A percentile compares a stretch with the other conserved stretches of the same genome.
Evolutionary conservation across 176 grass and related monocot species (phyloP).

Genomic region (Oryza coarctata): DNA sequence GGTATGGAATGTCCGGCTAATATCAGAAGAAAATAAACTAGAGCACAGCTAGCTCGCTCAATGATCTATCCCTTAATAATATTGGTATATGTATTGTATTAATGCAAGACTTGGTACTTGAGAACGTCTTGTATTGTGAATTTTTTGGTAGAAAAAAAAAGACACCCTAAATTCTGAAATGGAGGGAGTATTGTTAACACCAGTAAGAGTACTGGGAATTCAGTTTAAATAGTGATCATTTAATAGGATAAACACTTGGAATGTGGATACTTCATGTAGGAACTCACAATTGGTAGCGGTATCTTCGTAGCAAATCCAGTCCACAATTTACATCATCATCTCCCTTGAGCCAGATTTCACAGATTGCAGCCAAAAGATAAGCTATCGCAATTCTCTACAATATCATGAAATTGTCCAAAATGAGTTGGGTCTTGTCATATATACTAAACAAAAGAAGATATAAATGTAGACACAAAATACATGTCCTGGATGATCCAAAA

Average conservation of each 20-base stretch:
- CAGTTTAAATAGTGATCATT: neutral
- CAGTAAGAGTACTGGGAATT: neutral
- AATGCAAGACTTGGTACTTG: too few species aligned
- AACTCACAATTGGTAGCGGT: conserved; percentile 45
- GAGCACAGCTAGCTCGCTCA: neutral
- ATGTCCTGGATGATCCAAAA: too few species aligned
- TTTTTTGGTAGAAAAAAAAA: too few species aligned
- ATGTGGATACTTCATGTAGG: neutral
- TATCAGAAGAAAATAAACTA: neutral
- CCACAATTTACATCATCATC: conserved; percentile 30
- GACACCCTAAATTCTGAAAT: too few species aligned
- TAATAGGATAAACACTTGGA: neutral
- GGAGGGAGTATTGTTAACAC: too few species aligned
- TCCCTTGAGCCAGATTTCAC: conserved; percentile 70
- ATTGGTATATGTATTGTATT: neutral
- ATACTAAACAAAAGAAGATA: neutral
- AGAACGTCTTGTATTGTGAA: too few species aligned
- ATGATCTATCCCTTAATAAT: neutral
- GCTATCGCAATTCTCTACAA: conserved; percentile 71
- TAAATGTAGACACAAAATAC: neutral
- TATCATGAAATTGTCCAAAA: neutral
- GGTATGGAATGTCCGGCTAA: neutral
- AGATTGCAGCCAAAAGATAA: conserved; percentile 59
- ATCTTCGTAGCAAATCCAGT: conserved; percentile 36
- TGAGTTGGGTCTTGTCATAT: neutral